Base-by-base conservation (phyloP, 805 yeast genomes). In the Torulaspora franciscae region DNA sequence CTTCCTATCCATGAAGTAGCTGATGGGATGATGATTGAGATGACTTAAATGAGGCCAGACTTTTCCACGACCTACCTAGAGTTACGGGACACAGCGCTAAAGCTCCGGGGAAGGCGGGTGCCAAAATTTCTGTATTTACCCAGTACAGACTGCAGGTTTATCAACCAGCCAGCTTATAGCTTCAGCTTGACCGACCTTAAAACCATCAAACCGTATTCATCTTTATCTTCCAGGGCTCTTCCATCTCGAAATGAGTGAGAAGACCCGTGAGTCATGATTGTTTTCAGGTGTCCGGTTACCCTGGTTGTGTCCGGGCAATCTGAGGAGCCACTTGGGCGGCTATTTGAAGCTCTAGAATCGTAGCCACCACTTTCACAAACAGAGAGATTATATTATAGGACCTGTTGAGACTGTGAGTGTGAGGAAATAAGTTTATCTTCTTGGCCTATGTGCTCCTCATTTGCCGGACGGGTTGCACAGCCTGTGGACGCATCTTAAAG, bases 1-100 rank as follows among this genome's bases (percentile, higher is more conserved):
- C 37, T 45, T 52, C 40, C 43, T 50, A 11, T 48, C 51, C 47
- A 44, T 44, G 32, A n/a, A 39, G 32, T 25, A 23, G 32, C 24
- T 33, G 29, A 38, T 38, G 19, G 34, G 29, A 38, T 38, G 33
- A 30, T 30, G 33, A 30, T 15, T 30, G 33, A 14, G 19, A 30
- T 30, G 19, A 30, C 33, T 30, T 14, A 14, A 30, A 14, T 30
- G 17, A 15, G 33, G 33, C 19, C 33, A 30, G 33, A 30, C 33
- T 14, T 30, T 9, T 7, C 13, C 9, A 30, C 19, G 15, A 19
- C 10, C 33, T 14, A 30, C 19, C 33, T 14, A 13, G 15, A 11
- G 19, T 19, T 30, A 7, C 19, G 33, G 19, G 33, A 30, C 33
- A 30, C 33, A 30, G 14, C 33, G 33, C 33, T 14, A 30, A 7